Evolutionary conservation across 2,329 filamentous ascomycete species (phyloP), one percentile per base, ranked within the genome.

Genomic region (Graphilbum fragrans): DNA sequence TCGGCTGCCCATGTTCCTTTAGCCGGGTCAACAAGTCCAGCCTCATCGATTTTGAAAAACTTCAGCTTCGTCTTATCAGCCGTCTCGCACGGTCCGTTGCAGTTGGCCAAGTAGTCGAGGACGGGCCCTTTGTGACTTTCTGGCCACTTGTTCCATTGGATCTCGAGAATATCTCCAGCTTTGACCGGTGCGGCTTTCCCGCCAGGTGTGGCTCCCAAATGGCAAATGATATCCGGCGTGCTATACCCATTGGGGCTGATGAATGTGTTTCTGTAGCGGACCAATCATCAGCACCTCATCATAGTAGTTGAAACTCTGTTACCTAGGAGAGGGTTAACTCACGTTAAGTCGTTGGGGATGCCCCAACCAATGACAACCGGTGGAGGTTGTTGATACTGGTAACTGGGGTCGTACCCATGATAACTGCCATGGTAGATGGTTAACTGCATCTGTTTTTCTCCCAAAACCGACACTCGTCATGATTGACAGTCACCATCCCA

Each of bases 51-150:
- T 43, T 49, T 49, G 41, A 49, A 49, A 32, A 49, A 49, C 22
- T 39, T 29, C 25, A 49, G 47, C 21, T 38, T n/a, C 4, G 47
- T 42, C 41, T 47, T 47, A 37, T 49, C 47, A 16, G 44, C 47
- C 5, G 36, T 42, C 45, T 49, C 47, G 45, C 47, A 49, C 39
- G 37, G 29, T 6, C 22, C 19, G 41, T 42, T 41, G 38, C 47
- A 47, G 29, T 34, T 12, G 7, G 78, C 42, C 35, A 81, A 60
- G 62, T 81, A 82, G 55, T 70, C 70, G 47, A 82, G 66, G 50
- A 82, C 69, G 9, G 77, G 77, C 0, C 70, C 64, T 27, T 62
- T 48, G 53, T 70, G 67, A 21, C 53, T 56, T 1, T 57, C 57
- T 31, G 64, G 62, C 66, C 65, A 69, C 1, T 47, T 50, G 21